Conservation (phyloP, 2,329 filamentous ascomycete genomes). For the Aspergillus calidoustus region DNA sequence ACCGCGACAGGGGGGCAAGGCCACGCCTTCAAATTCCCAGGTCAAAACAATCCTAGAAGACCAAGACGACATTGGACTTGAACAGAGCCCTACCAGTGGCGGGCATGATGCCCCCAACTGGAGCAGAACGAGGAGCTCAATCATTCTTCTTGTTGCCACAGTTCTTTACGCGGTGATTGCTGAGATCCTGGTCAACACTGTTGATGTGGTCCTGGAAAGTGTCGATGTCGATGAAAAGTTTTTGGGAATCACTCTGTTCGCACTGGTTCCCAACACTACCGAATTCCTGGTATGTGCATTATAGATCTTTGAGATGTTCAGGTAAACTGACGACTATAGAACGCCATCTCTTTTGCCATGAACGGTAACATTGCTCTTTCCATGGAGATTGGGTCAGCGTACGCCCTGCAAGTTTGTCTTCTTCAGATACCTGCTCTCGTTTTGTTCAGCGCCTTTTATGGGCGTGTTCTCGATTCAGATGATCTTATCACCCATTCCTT, state of each 20-base stretch:
- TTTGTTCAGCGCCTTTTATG: conserved; percentile 81
- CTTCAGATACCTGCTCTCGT: conserved; percentile 93
- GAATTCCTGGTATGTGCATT: conserved; percentile 80
- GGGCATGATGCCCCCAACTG: conserved; percentile 99
- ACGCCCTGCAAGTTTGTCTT: conserved; percentile 93
- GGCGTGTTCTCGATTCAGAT: conserved; percentile 57
- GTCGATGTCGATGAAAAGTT: conserved; percentile 97
- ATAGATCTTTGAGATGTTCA: neutral
- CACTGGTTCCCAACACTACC: conserved; percentile 95
- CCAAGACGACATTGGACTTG: conserved; percentile 53
- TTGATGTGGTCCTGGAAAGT: conserved; percentile 91
- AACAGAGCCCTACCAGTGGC: conserved; percentile 57
- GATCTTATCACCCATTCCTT: conserved; percentile 59
- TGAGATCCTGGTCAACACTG: conserved; percentile 94
- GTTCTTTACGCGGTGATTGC: conserved; percentile 95
- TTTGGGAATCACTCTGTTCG: conserved; percentile 93
- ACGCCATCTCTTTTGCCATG: conserved; percentile 99
- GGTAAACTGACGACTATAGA: conserved; percentile 54
- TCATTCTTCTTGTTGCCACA: conserved; percentile 88
- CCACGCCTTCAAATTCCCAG: conserved; percentile 35
- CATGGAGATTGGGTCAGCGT: conserved; percentile 98
- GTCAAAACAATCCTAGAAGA: conserved; percentile 46
- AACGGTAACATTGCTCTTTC: conserved; percentile 98
- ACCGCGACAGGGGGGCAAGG: conserved; percentile 40
- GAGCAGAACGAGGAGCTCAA: conserved; percentile 86